Conservation (phyloP, 805 yeast genomes). For the Barnettozyma populi region DNA sequence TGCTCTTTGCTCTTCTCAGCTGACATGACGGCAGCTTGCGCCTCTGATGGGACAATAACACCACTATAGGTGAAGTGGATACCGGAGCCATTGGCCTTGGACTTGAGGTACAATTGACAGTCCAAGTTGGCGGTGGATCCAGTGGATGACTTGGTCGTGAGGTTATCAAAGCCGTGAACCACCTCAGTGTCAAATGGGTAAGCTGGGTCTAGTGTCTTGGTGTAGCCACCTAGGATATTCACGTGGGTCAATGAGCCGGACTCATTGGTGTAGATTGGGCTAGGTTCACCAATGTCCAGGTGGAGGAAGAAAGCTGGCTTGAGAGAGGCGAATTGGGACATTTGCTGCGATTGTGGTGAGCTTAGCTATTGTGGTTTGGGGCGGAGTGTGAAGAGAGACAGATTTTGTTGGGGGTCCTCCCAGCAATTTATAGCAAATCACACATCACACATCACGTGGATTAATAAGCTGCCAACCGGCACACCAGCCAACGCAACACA, state of each 20-base stretch:
- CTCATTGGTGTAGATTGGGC: slow-evolving; percentile 23
- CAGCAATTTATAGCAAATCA: not conserved
- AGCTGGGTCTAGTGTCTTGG: slow-evolving; percentile 31
- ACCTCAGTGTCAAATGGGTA: slow-evolving; percentile 36
- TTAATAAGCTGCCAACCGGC: not conserved
- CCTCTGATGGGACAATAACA: slow-evolving; percentile 35
- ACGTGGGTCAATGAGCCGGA: slow-evolving; percentile 27
- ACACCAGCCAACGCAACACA: not conserved
- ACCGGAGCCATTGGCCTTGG: slow-evolving; percentile 36
- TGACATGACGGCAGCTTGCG: slow-evolving; percentile 32
- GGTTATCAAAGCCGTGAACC: slow-evolving; percentile 42
- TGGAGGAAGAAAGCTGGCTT: slow-evolving; percentile 36
- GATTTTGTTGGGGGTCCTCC: not conserved
- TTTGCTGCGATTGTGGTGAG: too few relatives aligned
- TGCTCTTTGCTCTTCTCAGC: slow-evolving; percentile 25
- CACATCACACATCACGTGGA: not conserved
- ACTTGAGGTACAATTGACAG: slow-evolving; percentile 44
- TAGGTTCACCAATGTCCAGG: slow-evolving; percentile 31
- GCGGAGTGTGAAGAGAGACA: not conserved
- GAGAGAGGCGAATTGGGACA: slow-evolving; percentile 9
- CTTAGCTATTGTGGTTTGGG: not conserved
- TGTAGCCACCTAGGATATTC: slow-evolving; percentile 30
- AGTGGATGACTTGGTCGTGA: slow-evolving; percentile 29
- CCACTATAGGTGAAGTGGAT: slow-evolving; percentile 44
- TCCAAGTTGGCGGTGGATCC: slow-evolving; percentile 36